These are phyloP conservation scores for Ailanthus altissimus DNA, from an alignment of 345 rosid species.

Conservation along the genomic window DNA sequence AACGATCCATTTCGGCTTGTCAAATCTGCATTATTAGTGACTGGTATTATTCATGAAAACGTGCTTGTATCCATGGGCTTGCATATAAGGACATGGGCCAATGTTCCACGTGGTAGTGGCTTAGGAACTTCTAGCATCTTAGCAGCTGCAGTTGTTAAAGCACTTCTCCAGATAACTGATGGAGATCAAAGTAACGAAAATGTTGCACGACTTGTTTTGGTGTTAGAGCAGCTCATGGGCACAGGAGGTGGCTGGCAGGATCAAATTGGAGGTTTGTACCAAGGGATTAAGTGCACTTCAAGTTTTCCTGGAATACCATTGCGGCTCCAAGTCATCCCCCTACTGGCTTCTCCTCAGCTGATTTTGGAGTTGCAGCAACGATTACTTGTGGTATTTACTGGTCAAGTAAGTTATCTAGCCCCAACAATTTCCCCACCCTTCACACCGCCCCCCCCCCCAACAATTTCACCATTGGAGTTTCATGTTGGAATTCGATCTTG, in stretches of 20 bases:
- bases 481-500: neutral
- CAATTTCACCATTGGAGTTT: neutral
- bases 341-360: constrained; percentile 65
- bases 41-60: constrained; percentile 56
- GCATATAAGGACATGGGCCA: constrained; percentile 83
- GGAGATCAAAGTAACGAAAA: constrained; percentile 85
- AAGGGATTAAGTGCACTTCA: constrained; percentile 83
- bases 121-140: constrained; percentile 96
- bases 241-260: constrained; percentile 99
- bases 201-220: constrained; percentile 85
- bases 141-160: constrained; percentile 96
- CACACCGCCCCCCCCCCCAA: too few species aligned
- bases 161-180: constrained; percentile 66
- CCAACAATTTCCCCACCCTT: neutral
- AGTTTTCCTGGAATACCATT: constrained; percentile 93
- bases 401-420: constrained; percentile 63
- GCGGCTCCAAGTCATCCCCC: constrained; percentile 83
- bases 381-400: constrained; percentile 86
- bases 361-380: constrained; percentile 70
- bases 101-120: constrained; percentile 94
- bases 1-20: constrained; percentile 82
- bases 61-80: constrained; percentile 51
- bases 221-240: constrained; percentile 95
- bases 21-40: constrained; percentile 85
- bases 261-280: constrained; percentile 91